A percentile compares a stretch with the other conserved stretches of the same genome.
Conservation (phyloP, 2,329 filamentous ascomycete species). For the Talaromyces islandicus region DNA sequence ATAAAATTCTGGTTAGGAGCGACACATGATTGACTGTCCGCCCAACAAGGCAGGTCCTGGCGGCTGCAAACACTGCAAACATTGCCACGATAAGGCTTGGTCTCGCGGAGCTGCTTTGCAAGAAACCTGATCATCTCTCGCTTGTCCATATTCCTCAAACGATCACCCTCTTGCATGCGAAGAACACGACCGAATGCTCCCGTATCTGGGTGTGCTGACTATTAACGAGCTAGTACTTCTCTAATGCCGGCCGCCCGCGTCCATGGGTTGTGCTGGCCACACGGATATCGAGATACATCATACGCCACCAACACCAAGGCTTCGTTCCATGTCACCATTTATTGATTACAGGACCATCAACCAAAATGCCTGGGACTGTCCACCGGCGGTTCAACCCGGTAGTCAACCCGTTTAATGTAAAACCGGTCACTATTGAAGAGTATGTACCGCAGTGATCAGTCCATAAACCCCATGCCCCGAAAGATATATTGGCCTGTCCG, state of each 20-base stretch:
- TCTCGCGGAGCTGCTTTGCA: neutral
- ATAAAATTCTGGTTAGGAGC: neutral
- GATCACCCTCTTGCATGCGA: too few relatives aligned
- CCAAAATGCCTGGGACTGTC: neutral
- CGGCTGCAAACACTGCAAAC: conserved; percentile 1
- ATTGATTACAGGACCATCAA: neutral
- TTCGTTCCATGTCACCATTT: neutral
- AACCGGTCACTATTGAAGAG: conserved; percentile 47
- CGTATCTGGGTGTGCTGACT: neutral
- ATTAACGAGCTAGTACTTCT: too few relatives aligned
- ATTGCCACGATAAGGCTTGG: neutral
- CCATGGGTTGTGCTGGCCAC: neutral
- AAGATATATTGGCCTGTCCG: neutral
- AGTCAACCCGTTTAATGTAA: conserved; percentile 44
- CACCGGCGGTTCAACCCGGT: conserved; percentile 42
- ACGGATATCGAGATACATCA: neutral
- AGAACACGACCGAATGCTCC: neutral
- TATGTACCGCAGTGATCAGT: conserved; percentile 22
- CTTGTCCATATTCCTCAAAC: neutral
- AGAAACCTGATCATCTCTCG: neutral
- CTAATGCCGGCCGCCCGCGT: too few relatives aligned
- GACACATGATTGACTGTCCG: neutral
- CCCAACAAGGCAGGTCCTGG: conserved; percentile 10
- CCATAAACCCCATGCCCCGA: neutral
- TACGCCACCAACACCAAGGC: neutral